A percentile compares a stretch with the other conserved stretches of the same genome.
These are phyloP conservation scores for Fusarium sp. DNA, from an alignment of 2,329 filamentous ascomycete species.

Conservation along the genomic window DNA sequence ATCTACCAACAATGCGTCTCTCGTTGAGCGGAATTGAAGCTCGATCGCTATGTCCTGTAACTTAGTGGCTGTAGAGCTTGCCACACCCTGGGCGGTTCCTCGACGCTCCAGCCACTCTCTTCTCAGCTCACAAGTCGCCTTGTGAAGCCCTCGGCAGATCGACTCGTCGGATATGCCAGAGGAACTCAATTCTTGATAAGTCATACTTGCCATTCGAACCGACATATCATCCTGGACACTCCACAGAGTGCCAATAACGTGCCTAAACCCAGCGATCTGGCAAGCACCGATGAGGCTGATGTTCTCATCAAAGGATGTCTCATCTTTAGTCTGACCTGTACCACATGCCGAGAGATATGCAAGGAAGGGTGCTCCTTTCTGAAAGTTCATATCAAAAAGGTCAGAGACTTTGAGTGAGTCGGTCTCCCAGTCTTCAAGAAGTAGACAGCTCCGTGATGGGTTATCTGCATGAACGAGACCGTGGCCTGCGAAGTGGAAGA, in stretches of 20 bases:
- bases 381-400: neutral
- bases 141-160: neutral
- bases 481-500: constrained; percentile 14
- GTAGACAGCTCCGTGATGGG: neutral
- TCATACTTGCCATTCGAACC: neutral
- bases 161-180: neutral
- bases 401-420: neutral
- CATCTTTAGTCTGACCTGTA: neutral
- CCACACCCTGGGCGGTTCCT: rapidly evolving
- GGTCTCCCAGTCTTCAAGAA: neutral
- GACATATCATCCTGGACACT: neutral
- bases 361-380: neutral
- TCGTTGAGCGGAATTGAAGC: neutral
- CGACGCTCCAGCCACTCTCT: neutral
- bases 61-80: too few species aligned
- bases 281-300: neutral
- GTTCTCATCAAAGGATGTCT: neutral
- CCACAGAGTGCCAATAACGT: neutral
- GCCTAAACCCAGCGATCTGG: neutral
- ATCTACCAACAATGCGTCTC: neutral
- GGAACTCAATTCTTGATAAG: neutral
- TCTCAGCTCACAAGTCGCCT: neutral
- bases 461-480: neutral
- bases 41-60: neutral
- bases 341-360: constrained; percentile 9